Percentiles rank a stretch among this genome's conserved stretches.
These are phyloP conservation scores for Trichoderma pleuroti DNA, from an alignment of 2,329 filamentous ascomycete genomes.

Conservation along the genomic window DNA sequence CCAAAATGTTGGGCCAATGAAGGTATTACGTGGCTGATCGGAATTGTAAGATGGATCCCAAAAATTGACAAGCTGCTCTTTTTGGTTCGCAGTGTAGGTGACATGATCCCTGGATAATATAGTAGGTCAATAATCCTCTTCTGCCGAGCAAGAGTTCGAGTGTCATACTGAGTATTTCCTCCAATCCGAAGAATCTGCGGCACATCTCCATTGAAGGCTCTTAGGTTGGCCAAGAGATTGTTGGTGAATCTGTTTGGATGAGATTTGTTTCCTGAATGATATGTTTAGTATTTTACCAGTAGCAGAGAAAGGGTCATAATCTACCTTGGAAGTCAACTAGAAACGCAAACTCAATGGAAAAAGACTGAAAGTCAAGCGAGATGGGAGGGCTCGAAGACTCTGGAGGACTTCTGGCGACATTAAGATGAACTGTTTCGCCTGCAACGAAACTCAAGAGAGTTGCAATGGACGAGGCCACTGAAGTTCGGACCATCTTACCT, in stretches of 20 bases:
- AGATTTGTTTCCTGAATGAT: slow-evolving; percentile 2
- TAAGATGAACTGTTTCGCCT: background rate
- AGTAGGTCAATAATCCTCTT: background rate
- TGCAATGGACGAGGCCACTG: background rate
- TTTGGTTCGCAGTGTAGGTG: slow-evolving; percentile 8
- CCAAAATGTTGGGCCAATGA: slow-evolving; percentile 9
- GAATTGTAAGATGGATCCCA: slow-evolving; percentile 13
- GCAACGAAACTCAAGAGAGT: background rate
- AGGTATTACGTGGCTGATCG: slow-evolving; percentile 13
- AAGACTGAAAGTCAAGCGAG: slow-evolving; percentile 13
- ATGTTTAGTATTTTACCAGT: background rate
- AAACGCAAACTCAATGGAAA: slow-evolving; percentile 15
- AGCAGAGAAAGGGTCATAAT: no score
- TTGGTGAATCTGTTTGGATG: slow-evolving; percentile 12
- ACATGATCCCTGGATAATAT: background rate
- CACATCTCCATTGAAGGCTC: slow-evolving; percentile 12
- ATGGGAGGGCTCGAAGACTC: slow-evolving; percentile 3
- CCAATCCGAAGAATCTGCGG: slow-evolving; percentile 13
- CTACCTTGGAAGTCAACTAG: slow-evolving; percentile 12
- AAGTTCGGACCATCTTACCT: background rate
- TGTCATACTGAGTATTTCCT: slow-evolving; percentile 9
- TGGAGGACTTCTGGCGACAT: background rate
- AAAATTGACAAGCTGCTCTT: slow-evolving; percentile 7
- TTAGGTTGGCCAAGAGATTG: slow-evolving; percentile 10
- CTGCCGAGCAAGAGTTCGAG: background rate